These are phyloP conservation scores for Albizia julibrissin DNA, from an alignment of 306 rosid genomes.

Conservation along the genomic window DNA sequence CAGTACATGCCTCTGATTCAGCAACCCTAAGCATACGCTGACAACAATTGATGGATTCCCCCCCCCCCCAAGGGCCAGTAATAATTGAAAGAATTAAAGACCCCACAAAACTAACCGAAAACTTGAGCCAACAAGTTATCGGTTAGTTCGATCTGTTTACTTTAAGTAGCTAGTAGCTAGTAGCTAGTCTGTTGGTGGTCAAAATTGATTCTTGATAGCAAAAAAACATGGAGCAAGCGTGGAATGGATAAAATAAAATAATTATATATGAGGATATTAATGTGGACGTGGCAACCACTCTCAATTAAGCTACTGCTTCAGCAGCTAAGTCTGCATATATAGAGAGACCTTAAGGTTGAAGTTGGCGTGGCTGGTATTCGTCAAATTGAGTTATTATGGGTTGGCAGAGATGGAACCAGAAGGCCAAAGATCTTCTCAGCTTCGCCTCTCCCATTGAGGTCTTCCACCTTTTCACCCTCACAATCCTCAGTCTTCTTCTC, in stretches of 20 bases:
- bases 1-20: neutral
- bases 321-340: slow-evolving; percentile 35
- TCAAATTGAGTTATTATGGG: slow-evolving; percentile 16
- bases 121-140: neutral
- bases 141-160: neutral
- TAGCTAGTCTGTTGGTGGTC: neutral
- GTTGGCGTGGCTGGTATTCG: slow-evolving; percentile 22
- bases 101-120: neutral
- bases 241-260: slow-evolving; percentile 16
- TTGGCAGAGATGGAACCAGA: slow-evolving; percentile 29
- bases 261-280: neutral
- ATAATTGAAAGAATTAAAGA: neutral
- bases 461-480: slow-evolving; percentile 57
- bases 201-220: neutral
- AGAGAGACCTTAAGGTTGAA: slow-evolving; percentile 14
- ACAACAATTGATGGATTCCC: neutral
- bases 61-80: neutral
- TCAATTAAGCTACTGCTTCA: slow-evolving; percentile 19
- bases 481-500: slow-evolving; percentile 64
- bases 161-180: neutral
- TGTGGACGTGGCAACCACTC: slow-evolving; percentile 64
- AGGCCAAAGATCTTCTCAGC: slow-evolving; percentile 33
- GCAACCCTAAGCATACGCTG: neutral
- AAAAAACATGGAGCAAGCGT: slow-evolving; percentile 18
- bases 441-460: slow-evolving; percentile 37